A percentile compares a stretch with the other conserved stretches of the same genome.
Conservation (phyloP, 179 eudicot species). For the Spinacia oleracea region DNA sequence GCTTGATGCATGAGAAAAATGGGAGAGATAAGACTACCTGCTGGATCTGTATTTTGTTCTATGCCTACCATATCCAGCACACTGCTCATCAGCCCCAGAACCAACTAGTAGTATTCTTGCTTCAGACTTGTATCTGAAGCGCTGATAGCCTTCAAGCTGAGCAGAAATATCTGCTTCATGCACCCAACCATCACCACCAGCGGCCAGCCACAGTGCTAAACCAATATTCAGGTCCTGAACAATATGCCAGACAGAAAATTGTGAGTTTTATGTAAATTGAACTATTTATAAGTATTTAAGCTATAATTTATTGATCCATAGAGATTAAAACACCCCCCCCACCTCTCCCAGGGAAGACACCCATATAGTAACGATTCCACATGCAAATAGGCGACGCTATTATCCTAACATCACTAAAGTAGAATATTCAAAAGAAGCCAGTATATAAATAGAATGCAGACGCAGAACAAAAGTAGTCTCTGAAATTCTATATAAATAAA, state of each 20-base stretch:
- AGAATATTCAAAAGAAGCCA: not conserved
- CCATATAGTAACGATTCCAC: not conserved
- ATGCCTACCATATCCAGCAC: slow-evolving; percentile 99
- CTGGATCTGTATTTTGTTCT: slow-evolving; percentile 76
- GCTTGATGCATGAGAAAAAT: not conserved
- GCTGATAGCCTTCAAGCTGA: slow-evolving; percentile 28
- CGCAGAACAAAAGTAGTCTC: not conserved
- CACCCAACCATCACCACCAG: slow-evolving; percentile 84
- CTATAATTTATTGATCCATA: not conserved
- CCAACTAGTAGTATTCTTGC: slow-evolving; percentile 94
- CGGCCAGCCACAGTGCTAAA: slow-evolving; percentile 92
- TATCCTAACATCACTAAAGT: not conserved
- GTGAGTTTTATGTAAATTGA: not conserved
- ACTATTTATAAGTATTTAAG: not conserved
- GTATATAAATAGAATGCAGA: not conserved
- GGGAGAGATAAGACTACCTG: slow-evolving; percentile 46
- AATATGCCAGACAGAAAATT: slow-evolving; percentile 4
- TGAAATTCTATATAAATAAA: not conserved
- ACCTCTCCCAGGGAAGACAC: not conserved
- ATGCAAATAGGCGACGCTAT: not conserved
- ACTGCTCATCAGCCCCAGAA: slow-evolving; percentile 99
- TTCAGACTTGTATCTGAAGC: slow-evolving; percentile 62
- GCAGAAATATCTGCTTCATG: slow-evolving; percentile 37
- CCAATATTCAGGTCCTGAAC: slow-evolving; percentile 94
- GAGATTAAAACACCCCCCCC: not conserved